Base-by-base conservation (phyloP, 148 eudicot species). In the Euryodendron excelsum region DNA sequence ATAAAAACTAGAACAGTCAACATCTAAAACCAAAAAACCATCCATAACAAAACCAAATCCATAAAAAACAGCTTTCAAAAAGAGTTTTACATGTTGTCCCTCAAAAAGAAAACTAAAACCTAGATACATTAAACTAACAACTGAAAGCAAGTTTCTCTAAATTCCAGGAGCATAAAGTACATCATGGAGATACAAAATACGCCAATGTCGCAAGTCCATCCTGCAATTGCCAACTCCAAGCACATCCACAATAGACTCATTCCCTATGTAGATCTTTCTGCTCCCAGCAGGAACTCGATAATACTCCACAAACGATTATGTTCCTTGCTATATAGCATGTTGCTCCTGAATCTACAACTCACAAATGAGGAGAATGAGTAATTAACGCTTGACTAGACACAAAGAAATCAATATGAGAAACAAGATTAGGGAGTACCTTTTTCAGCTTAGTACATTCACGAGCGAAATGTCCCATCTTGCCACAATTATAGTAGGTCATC, bases 21-120 rank as follows among this genome's bases (percentile, higher is more conserved):
- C n/a, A n/a, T n/a, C n/a, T n/a, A n/a, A n/a, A n/a, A n/a, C n/a
- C 69, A 65, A 33, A 65, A 65, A 34, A 65, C 69, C 69, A 27
- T 65, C 18, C n/a, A 15, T 0, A 33, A 33, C 0, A 20, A 65
- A 65, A 31, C 44, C 25, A 65, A 0, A 33, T 5, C 44, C 41
- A 65, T 27, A 31, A 18, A 65, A 2, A 65, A n/a, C 1, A 33
- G 44, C 34, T 20, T 15, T n/a, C 1, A 31, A 37, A 6, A 12
- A 34, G 1, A 65, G 4, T 8, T 27, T 15, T 15, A 34, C 23
- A 33, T 2, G 1, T 10, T 33, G 33, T 14, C 36, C 23, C 5
- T 33, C 3, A 36, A 65, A n/a, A 65, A 31, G 4, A 1, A 33
- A 65, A n/a, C n/a, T n/a, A n/a, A n/a, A n/a, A n/a, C n/a, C n/a